A percentile compares a stretch with the other conserved stretches of the same genome.
These are phyloP conservation scores for Botrytis squamosa DNA, from an alignment of 2,329 filamentous ascomycete genomes.

Conservation along the genomic window DNA sequence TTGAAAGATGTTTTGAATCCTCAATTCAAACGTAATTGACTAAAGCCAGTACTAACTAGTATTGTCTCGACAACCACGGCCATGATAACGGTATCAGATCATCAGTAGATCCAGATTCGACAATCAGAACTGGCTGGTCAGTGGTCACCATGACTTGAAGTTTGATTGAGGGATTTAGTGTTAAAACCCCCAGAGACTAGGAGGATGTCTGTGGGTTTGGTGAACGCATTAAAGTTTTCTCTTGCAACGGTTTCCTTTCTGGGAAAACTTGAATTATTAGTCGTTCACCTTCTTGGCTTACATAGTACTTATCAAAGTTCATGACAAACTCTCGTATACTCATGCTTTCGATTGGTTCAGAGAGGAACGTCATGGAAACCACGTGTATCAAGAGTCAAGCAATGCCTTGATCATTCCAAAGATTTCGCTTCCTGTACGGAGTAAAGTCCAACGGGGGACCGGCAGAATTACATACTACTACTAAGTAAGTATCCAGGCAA, in stretches of 20 bases:
- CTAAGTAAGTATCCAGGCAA: neutral
- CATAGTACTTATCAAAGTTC: neutral
- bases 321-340: too few relatives aligned
- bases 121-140: neutral
- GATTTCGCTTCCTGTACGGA: neutral
- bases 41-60: neutral
- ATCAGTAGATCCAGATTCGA: neutral
- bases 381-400: neutral
- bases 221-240: neutral
- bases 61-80: neutral
- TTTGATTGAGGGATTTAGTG: neutral
- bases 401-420: neutral
- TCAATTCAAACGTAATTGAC: neutral
- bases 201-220: neutral
- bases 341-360: neutral
- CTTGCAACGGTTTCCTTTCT: neutral
- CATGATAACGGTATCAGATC: neutral
- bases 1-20: neutral
- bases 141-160: neutral
- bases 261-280: neutral
- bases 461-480: neutral
- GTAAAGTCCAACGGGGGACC: neutral
- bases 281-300: neutral
- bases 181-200: neutral
- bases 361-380: too few relatives aligned